Evolutionary conservation across 768 basidiomycete species (phyloP).

Genomic region (Leucogyrophana mollusca): DNA sequence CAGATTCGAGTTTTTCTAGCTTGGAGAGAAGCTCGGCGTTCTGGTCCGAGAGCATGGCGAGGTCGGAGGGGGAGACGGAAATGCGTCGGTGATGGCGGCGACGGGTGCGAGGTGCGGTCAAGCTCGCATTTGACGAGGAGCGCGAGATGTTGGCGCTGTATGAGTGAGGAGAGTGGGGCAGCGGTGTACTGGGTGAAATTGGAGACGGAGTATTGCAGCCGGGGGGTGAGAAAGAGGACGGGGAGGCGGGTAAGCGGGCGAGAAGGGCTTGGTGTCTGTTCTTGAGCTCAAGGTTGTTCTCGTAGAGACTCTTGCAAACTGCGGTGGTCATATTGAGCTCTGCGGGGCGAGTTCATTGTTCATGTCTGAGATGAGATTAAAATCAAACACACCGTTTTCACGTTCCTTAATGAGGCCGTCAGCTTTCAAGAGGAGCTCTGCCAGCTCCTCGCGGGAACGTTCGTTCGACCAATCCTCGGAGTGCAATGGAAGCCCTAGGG

Average conservation of each 20-base stretch:
- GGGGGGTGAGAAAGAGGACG: conserved; percentile 33
- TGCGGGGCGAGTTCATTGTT: conserved; percentile 20
- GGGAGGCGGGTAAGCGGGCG: conserved; percentile 55
- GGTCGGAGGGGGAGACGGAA: conserved; percentile 66
- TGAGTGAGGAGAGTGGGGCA: conserved; percentile 33
- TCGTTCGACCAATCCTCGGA: conserved; percentile 55
- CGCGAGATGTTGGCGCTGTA: conserved; percentile 27
- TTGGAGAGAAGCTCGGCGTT: conserved; percentile 79
- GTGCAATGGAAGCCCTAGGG: conserved; percentile 7
- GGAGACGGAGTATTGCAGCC: conserved; percentile 21
- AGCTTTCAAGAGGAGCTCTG: conserved; percentile 67
- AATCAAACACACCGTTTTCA: conserved; percentile 59
- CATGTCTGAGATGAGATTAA: conserved; percentile 2
- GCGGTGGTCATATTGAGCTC: conserved; percentile 70
- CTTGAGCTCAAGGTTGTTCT: conserved; percentile 67
- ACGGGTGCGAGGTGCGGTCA: conserved; percentile 19
- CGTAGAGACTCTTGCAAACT: conserved; percentile 66
- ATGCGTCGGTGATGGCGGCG: conserved; percentile 38
- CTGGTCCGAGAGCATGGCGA: conserved; percentile 74
- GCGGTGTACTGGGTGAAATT: conserved; percentile 21
- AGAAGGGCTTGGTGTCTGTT: conserved; percentile 71
- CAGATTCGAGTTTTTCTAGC: conserved; percentile 72
- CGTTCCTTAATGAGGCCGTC: conserved; percentile 74
- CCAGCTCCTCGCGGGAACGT: conserved; percentile 71
- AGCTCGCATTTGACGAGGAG: conserved; percentile 15